These are phyloP conservation scores for Cornus controversa DNA, from an alignment of 148 eudicot species.

Conservation along the genomic window DNA sequence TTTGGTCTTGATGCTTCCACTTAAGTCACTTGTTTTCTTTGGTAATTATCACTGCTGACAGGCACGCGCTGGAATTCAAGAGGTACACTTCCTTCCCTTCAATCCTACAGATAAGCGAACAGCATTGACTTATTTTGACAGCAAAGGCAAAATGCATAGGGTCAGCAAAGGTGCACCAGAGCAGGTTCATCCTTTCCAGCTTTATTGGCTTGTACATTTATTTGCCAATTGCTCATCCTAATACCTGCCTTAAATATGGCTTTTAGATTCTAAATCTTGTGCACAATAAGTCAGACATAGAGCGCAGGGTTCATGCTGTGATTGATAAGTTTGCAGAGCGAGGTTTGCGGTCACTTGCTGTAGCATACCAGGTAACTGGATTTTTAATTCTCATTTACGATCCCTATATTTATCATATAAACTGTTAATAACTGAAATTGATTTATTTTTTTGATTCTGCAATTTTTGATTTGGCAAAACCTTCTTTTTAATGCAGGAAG, in stretches of 20 bases:
- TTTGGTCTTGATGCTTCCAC: neutral
- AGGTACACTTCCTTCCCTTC: conserved; percentile 91
- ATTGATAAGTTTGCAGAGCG: conserved; percentile 98
- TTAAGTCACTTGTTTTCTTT: conserved; percentile 14
- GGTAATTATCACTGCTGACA: conserved; percentile 25
- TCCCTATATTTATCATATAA: neutral
- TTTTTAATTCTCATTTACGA: neutral
- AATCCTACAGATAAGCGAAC: conserved; percentile 98
- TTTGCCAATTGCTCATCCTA: conserved; percentile 4
- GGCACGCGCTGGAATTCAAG: conserved; percentile 96
- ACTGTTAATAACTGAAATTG: neutral
- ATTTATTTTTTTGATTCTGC: neutral
- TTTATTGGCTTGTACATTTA: neutral
- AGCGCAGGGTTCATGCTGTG: conserved; percentile 89
- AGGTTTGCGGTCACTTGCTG: conserved; percentile 94
- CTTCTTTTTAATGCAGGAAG: conserved; percentile 56
- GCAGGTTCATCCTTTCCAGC: conserved; percentile 54
- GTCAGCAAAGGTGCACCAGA: conserved; percentile 99
- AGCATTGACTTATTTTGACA: conserved; percentile 84
- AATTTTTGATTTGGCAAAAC: neutral
- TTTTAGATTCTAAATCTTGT: conserved; percentile 78
- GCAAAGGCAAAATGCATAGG: conserved; percentile 85
- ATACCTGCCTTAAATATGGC: conserved; percentile 10
- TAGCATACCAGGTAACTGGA: conserved; percentile 80
- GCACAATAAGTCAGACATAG: conserved; percentile 90